A percentile compares a stretch with the other conserved stretches of the same genome.
These are phyloP conservation scores for Penicillium subrubescens DNA, from an alignment of 495 filamentous ascomycete genomes.

Conservation along the genomic window DNA sequence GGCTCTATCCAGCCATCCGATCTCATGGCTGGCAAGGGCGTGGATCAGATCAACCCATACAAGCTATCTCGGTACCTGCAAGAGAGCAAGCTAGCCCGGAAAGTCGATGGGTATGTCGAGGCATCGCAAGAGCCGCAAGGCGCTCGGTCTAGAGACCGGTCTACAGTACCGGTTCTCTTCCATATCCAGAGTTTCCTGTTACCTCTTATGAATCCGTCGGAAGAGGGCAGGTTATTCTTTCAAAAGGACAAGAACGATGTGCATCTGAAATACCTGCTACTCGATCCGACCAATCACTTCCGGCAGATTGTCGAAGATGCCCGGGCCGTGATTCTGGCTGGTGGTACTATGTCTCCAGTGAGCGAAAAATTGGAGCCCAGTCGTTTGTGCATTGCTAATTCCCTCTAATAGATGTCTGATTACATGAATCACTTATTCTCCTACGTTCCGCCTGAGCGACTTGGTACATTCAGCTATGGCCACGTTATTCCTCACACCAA, in stretches of 20 bases:
- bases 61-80: constrained; percentile 85
- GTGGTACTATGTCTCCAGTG: constrained; percentile 95
- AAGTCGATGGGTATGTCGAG: constrained; percentile 83
- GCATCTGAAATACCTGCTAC: constrained; percentile 79
- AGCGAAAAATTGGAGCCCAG: neutral
- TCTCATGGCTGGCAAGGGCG: constrained; percentile 80
- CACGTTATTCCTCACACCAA: constrained; percentile 89
- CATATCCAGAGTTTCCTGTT: constrained; percentile 81
- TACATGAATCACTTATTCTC: constrained; percentile 85
- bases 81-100: constrained; percentile 90
- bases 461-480: constrained; percentile 86
- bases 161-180: constrained; percentile 73
- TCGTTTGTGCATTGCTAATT: neutral
- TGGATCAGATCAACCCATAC: constrained; percentile 93
- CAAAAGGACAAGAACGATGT: constrained; percentile 59
- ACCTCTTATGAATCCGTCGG: constrained; percentile 83
- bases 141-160: constrained; percentile 27
- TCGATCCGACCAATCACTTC: constrained; percentile 94
- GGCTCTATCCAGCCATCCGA: constrained; percentile 67
- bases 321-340: constrained; percentile 85
- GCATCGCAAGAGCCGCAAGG: constrained; percentile 53
- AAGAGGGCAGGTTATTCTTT: constrained; percentile 86
- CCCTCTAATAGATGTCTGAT: constrained; percentile 67
- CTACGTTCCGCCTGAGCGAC: constrained; percentile 61
- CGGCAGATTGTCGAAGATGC: constrained; percentile 84